Percentiles rank a stretch among this genome's conserved stretches.
phyloP scores from a whole-genome alignment of 2,329 filamentous ascomycete species.

The Cladosporium sp. region DNA sequence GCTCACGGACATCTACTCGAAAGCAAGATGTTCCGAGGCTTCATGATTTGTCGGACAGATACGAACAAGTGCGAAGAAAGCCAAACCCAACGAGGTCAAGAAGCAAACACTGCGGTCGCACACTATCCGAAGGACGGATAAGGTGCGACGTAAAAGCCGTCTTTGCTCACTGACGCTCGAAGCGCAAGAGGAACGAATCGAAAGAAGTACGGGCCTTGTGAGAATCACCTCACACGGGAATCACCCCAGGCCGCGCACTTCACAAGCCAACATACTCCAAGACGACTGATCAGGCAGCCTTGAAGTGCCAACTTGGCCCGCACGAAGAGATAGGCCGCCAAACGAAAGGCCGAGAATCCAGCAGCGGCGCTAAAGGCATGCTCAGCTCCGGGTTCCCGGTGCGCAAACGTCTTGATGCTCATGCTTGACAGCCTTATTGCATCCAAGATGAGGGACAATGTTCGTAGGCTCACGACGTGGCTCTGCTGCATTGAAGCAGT shows the following conservation, averaged over 20 bases:
- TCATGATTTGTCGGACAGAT: not conserved
- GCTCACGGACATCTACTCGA: not conserved
- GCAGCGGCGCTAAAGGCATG: not conserved
- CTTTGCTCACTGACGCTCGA: not conserved
- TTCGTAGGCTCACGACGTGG: not conserved
- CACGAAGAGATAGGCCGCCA: not conserved
- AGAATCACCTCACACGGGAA: too few species aligned
- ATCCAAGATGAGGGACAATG: not conserved
- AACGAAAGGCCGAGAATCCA: not conserved
- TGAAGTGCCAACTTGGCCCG: not conserved
- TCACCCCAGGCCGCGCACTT: too few species aligned
- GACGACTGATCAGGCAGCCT: not conserved
- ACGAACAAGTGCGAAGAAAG: not conserved
- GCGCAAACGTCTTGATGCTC: not conserved
- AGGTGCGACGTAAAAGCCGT: not conserved
- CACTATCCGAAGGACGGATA: not conserved
- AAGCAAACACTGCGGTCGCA: not conserved
- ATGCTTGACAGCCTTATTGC: not conserved
- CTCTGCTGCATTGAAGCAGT: conserved; percentile 5
- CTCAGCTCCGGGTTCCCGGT: not conserved
- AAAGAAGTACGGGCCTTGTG: too few species aligned
- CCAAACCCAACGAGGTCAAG: not conserved
- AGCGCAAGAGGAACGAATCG: not conserved
- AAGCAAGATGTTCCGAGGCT: not conserved
- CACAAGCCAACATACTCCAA: too few species aligned